Evolutionary conservation across 768 basidiomycete genomes (phyloP).

Genomic region (Megacollybia marginata): DNA sequence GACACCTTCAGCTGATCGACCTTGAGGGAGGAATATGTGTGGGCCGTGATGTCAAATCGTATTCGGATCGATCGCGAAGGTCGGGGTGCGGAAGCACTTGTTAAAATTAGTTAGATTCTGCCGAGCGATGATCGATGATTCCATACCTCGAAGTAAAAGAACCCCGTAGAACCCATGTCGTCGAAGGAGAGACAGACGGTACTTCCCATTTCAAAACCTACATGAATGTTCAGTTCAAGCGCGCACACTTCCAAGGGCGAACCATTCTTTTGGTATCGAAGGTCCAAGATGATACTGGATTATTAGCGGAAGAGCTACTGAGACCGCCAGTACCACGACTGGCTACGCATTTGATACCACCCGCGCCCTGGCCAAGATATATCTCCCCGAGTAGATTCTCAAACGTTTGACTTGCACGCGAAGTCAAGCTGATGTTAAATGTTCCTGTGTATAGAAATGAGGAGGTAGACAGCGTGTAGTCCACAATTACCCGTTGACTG

Average conservation of each 20-base stretch:
- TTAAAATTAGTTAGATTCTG: conserved; percentile 12
- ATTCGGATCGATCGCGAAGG: conserved; percentile 73
- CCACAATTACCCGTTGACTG: conserved; percentile 30
- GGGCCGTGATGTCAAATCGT: conserved; percentile 60
- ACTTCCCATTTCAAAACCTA: conserved; percentile 80
- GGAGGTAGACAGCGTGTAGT: neutral
- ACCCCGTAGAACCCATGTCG: conserved; percentile 67
- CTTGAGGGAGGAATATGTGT: conserved; percentile 74
- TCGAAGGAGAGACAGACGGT: conserved; percentile 55
- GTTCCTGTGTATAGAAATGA: conserved; percentile 28
- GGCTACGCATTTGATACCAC: conserved; percentile 64
- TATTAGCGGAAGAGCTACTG: conserved; percentile 23
- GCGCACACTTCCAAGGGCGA: conserved; percentile 4
- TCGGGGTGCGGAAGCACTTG: conserved; percentile 30
- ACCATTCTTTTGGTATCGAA: conserved; percentile 70
- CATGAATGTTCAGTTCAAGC: neutral
- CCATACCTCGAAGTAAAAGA: conserved; percentile 67
- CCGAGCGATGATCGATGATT: conserved; percentile 12
- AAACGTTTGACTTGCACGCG: conserved; percentile 56
- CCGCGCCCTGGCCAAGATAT: conserved; percentile 68
- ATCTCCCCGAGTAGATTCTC: conserved; percentile 69
- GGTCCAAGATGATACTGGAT: conserved; percentile 57
- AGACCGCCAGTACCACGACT: conserved; percentile 49
- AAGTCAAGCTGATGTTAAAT: conserved; percentile 57
- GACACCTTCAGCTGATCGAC: conserved; percentile 80